Percentiles rank a stretch among this genome's conserved stretches.
phyloP scores from a whole-genome alignment of 2,329 filamentous ascomycete species.

The Aspergillus puulaauensis region DNA sequence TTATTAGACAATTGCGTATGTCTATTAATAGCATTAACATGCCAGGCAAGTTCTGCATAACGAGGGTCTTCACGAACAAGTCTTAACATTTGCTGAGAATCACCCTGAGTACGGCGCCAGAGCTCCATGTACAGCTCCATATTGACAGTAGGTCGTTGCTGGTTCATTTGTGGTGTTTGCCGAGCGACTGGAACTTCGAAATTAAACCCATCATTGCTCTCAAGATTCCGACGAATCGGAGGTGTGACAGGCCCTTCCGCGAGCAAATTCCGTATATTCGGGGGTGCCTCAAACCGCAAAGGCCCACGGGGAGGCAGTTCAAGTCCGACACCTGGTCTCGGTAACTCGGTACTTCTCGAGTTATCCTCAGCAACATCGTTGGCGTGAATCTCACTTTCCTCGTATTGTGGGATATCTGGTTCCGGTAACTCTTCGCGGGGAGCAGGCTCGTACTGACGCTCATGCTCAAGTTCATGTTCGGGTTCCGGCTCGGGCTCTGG shows the following conservation, averaged over 20 bases:
- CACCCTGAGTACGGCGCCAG: constrained; percentile 60
- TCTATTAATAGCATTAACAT: constrained; percentile 55
- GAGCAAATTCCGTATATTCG: neutral
- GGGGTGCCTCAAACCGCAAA: neutral
- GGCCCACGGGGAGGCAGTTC: constrained; percentile 13
- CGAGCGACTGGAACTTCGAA: constrained; percentile 6
- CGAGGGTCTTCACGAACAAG: constrained; percentile 63
- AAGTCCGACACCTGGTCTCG: constrained; percentile 5
- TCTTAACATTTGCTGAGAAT: constrained; percentile 58
- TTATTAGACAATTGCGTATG: constrained; percentile 16
- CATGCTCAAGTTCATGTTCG: constrained; percentile 1
- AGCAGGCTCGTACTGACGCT: constrained; percentile 7
- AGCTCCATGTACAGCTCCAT: constrained; percentile 54
- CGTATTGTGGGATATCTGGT: constrained; percentile 9
- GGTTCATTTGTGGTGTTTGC: constrained; percentile 11
- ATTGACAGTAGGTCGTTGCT: constrained; percentile 36
- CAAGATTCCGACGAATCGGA: constrained; percentile 4
- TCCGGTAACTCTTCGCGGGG: constrained; percentile 10
- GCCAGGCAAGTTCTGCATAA: constrained; percentile 59
- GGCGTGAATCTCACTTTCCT: constrained; percentile 8
- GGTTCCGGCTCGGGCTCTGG: constrained; percentile 11
- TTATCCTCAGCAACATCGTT: constrained; percentile 10
- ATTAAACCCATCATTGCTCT: constrained; percentile 10
- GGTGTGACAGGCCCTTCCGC: neutral
- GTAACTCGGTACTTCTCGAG: neutral